phyloP scores from a whole-genome alignment of 208 protist species.

The Angomonas ambiguus region DNA sequence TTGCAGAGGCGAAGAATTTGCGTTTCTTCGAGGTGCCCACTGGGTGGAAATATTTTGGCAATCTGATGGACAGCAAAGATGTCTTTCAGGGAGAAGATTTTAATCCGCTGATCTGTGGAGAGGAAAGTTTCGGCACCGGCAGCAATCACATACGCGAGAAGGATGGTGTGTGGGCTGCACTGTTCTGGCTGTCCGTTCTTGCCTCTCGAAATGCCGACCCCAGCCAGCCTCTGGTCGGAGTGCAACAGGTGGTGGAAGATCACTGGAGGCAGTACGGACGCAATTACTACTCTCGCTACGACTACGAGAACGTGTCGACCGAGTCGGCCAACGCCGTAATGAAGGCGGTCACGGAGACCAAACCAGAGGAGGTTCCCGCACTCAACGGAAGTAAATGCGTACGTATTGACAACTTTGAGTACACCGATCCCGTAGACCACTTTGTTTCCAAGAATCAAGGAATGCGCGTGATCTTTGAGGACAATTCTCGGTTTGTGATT shows the following conservation, averaged over 20 bases:
- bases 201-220: conserved; percentile 35
- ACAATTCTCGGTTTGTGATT: conserved; percentile 95
- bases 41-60: conserved; percentile 99
- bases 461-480: conserved; percentile 92
- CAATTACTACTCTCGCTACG: conserved; percentile 96
- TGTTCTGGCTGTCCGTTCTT: conserved; percentile 96
- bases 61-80: conserved; percentile 95
- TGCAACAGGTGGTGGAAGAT: conserved; percentile 88
- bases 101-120: conserved; percentile 94
- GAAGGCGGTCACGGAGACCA: conserved; percentile 32
- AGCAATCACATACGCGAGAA: conserved; percentile 98
- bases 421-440: conserved; percentile 95
- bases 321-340: conserved; percentile 87
- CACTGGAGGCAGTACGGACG: conserved; percentile 96
- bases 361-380: conserved; percentile 29
- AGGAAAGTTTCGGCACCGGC: conserved; percentile 98
- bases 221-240: conserved; percentile 52
- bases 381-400: conserved; percentile 43
- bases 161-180: conserved; percentile 97
- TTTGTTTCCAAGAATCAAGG: conserved; percentile 89
- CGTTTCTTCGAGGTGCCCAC: conserved; percentile 92
- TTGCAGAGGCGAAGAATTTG: conserved; percentile 67
- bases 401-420: conserved; percentile 94
- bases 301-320: conserved; percentile 95
- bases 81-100: conserved; percentile 55